Conservation (phyloP, 2,329 filamentous ascomycete species). For the Colletotrichum eremochloae region DNA sequence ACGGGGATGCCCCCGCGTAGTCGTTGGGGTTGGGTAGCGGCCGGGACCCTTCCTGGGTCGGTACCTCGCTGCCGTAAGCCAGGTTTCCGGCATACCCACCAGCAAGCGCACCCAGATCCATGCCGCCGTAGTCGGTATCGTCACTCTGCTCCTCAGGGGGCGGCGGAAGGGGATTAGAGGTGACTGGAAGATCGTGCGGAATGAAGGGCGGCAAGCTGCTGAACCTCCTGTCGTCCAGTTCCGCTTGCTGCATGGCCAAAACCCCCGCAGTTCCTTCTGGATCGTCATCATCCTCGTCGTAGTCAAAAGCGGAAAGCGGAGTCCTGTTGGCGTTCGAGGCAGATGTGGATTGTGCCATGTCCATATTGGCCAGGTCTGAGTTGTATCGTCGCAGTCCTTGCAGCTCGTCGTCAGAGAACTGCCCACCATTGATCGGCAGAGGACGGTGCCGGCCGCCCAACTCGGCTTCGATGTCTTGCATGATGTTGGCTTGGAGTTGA, state of each 20-base stretch:
- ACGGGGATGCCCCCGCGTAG: slow-evolving; percentile 55
- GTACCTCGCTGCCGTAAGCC: slow-evolving; percentile 63
- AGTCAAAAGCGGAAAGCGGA: slow-evolving; percentile 54
- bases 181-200: slow-evolving; percentile 58
- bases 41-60: slow-evolving; percentile 59
- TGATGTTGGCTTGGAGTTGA: slow-evolving; percentile 63
- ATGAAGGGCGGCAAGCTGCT: slow-evolving; percentile 62
- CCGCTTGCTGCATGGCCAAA: slow-evolving; percentile 85
- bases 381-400: slow-evolving; percentile 64
- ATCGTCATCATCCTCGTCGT: slow-evolving; percentile 82
- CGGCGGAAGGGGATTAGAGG: slow-evolving; percentile 55
- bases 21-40: slow-evolving; percentile 62
- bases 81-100: slow-evolving; percentile 74
- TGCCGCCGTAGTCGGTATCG: slow-evolving; percentile 78
- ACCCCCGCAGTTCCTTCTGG: slow-evolving; percentile 88
- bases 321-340: slow-evolving; percentile 57
- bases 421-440: slow-evolving; percentile 59
- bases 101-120: slow-evolving; percentile 82
- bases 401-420: slow-evolving; percentile 60
- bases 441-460: slow-evolving; percentile 59
- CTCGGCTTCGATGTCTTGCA: slow-evolving; percentile 70
- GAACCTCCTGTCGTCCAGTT: slow-evolving; percentile 79
- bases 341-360: slow-evolving; percentile 55
- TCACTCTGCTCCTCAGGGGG: slow-evolving; percentile 70
- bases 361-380: slow-evolving; percentile 59